Evolutionary conservation across 768 basidiomycete genomes (phyloP), one percentile per base, ranked within the genome.

Genomic region (Suillus sp.): DNA sequence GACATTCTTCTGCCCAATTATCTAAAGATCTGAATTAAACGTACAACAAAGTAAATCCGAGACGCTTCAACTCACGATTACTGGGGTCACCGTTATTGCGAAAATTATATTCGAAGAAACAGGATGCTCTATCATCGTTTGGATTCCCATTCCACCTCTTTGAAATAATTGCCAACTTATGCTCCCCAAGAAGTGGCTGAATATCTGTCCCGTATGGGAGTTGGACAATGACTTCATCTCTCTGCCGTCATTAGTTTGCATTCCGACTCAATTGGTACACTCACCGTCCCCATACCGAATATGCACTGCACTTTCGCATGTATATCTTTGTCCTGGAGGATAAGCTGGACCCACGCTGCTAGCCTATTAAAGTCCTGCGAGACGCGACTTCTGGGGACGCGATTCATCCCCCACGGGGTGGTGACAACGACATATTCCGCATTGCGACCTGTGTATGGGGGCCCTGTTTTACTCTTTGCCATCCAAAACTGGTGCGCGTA

Each of bases 41-140:
- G 27, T 32, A 40, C 50, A 4, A 45, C 30, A 43, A 42, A 35
- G 4, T 18, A 48, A 30, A 27, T 38, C 14, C 22, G 25, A 20
- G 22, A 45, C 14, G 25, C 25, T 16, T 43, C 13, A 27, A 71
- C 74, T 64, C 32, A 76, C 75, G 74, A 38, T 69, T 70, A 40
- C 67, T 60, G 37, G 75, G 75, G 51, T 75, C 73, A 8, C 74
- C 75, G 2, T 75, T 70, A 13, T 69, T 68, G 32, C 60, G 65
- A 74, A 71, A 75, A 57, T 76, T 75, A 45, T 76, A 75, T 27
- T 69, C 34, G 45, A 76, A 75, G 4, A 73, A 65, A 7, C 61
- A 58, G 1, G 72, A 74, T 1, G 75, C 57, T 3, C 37, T 58
- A 16, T 37, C 30, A 40, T 72, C 65, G 4, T 67, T n/a, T n/a